Evolutionary conservation across 768 basidiomycete genomes (phyloP), one percentile per base, ranked within the genome.

Genomic region (Scleroderma citrinum): DNA sequence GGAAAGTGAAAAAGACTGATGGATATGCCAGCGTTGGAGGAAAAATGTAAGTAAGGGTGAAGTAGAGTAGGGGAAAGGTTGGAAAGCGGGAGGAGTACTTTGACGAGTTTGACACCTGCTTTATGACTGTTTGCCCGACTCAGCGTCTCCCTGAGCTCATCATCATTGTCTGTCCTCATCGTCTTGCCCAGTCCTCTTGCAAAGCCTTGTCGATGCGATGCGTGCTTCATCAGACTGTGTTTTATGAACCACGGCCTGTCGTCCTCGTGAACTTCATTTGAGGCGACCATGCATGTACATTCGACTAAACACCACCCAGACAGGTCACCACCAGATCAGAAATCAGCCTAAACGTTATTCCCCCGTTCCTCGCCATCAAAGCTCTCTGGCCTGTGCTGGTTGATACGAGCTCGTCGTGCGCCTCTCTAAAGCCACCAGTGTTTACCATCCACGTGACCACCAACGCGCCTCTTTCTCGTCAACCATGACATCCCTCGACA

Each of bases 11-110:
- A 5, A 21, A 3, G 21, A n/a, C 21, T 19, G 13, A 39, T 17
- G 34, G 21, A 39, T 56, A 56, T 56, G 52, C 62, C 61, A 63
- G 59, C 57, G 64, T 55, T 50, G 45, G 29, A 17, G 56, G 49
- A 21, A 35, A 51, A 47, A 30, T 23, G 23, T 14, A 26, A 34
- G 32, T 26, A 49, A 36, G 10, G 37, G 34, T 24, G 12, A 43
- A 34, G n/a, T 40, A 34, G 19, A n/a, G 12, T 16, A 46, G 49
- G 4, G 57, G 59, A 19, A 32, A 50, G 13, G 53, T 47, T 51
- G 39, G 26, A 17, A 23, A 20, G 42, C 3, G n/a, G n/a, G 7
- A 31, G 42, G 42, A 44, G 43, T 11, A 1, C 14, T 29, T 34
- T 8, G 43, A 31, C 5, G 24, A 26, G 12, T 17, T 32, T 31